Conservation (phyloP, 805 yeast species). For the Candida pseudofarinosa region DNA sequence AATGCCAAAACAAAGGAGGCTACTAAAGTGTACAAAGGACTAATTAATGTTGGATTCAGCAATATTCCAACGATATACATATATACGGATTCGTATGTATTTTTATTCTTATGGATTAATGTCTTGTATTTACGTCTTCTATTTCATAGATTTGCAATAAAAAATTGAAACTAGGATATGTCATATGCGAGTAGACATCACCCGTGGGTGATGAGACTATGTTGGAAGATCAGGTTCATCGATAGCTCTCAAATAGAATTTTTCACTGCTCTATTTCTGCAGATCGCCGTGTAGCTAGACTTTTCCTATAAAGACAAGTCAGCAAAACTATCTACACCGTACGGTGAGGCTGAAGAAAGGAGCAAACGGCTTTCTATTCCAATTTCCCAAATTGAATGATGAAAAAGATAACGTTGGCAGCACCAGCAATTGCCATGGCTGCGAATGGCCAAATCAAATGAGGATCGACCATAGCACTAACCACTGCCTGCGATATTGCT, state of each 20-base stretch:
- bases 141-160: background rate
- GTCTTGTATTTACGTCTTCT: background rate
- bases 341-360: too few relatives aligned
- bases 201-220: too few relatives aligned
- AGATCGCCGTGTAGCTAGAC: too few relatives aligned
- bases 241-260: too few relatives aligned
- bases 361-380: too few relatives aligned
- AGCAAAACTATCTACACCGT: too few relatives aligned
- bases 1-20: background rate
- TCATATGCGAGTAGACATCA: too few relatives aligned
- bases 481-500: conserved; percentile 42
- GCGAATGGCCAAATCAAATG: conserved; percentile 39
- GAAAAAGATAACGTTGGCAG: conserved; percentile 26
- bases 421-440: conserved; percentile 35
- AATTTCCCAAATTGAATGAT: conserved; percentile 33
- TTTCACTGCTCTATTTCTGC: too few relatives aligned
- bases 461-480: conserved; percentile 41
- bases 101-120: background rate
- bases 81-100: background rate
- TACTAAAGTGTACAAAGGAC: background rate
- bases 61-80: background rate
- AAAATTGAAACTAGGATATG: too few relatives aligned
- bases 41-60: background rate
- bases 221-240: too few relatives aligned
- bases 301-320: too few relatives aligned